A percentile compares a stretch with the other conserved stretches of the same genome.
These are phyloP conservation scores for Fusarium ramigenum DNA, from an alignment of 2,329 filamentous ascomycete genomes.

Conservation along the genomic window DNA sequence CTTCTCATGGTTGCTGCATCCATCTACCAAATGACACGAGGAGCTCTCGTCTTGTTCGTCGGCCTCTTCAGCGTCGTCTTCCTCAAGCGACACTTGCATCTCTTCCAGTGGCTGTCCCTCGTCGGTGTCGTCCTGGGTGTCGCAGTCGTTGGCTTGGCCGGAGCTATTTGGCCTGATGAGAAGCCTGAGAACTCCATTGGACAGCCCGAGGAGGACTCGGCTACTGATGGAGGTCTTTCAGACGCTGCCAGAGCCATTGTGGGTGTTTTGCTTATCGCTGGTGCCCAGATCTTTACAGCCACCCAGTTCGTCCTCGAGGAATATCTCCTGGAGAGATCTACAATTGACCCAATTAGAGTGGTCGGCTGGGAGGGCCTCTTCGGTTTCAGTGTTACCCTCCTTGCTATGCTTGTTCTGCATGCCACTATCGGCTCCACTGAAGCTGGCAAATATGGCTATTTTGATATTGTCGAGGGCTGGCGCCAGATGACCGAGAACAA, in stretches of 20 bases:
- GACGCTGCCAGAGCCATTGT: slow-evolving; percentile 68
- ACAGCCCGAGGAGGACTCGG: slow-evolving; percentile 48
- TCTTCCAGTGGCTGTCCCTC: slow-evolving; percentile 94
- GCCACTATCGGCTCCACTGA: slow-evolving; percentile 78
- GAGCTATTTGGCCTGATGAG: slow-evolving; percentile 78
- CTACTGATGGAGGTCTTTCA: slow-evolving; percentile 52
- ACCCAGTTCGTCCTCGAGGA: slow-evolving; percentile 97
- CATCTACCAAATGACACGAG: slow-evolving; percentile 98
- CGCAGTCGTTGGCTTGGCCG: slow-evolving; percentile 87
- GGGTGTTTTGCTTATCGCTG: slow-evolving; percentile 89
- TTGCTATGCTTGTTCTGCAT: slow-evolving; percentile 84
- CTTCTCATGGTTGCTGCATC: slow-evolving; percentile 92
- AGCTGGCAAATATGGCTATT: slow-evolving; percentile 81
- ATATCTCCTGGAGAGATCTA: slow-evolving; percentile 77
- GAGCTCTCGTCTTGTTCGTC: slow-evolving; percentile 93
- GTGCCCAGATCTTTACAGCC: slow-evolving; percentile 95
- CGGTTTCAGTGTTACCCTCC: slow-evolving; percentile 80
- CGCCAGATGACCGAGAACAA: slow-evolving; percentile 79
- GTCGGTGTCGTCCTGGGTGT: slow-evolving; percentile 89
- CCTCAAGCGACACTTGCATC: slow-evolving; percentile 77
- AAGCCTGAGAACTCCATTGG: slow-evolving; percentile 55
- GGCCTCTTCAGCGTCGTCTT: slow-evolving; percentile 95
- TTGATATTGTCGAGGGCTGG: slow-evolving; percentile 89
- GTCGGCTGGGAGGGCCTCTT: slow-evolving; percentile 98
- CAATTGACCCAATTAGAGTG: slow-evolving; percentile 82